Base-by-base conservation (phyloP, 768 basidiomycete species). In the Inosperma sp. region DNA sequence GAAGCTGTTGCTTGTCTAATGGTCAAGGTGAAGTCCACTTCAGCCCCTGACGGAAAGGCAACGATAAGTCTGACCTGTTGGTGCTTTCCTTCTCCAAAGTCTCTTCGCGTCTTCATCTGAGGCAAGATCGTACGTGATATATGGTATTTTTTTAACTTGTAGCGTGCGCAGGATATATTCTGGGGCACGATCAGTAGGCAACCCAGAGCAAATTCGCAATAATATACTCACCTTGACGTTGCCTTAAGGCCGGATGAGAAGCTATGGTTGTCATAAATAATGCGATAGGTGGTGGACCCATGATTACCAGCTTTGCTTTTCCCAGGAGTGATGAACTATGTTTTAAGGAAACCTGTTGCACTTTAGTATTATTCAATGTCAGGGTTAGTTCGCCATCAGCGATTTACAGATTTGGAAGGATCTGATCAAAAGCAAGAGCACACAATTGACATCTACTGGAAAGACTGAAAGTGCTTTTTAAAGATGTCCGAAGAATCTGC, bases 181-280 rank as follows among this genome's bases (percentile, higher is more conserved):
- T 91, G 65, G n/a, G n/a, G n/a, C n/a, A n/a, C n/a, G n/a, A n/a
- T n/a, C n/a, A n/a, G n/a, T n/a, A n/a, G n/a, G n/a, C n/a, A n/a
- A n/a, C n/a, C n/a, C n/a, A n/a, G n/a, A n/a, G n/a, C n/a, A n/a
- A n/a, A n/a, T n/a, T n/a, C n/a, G n/a, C n/a, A n/a, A n/a, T n/a
- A n/a, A n/a, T n/a, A n/a, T n/a, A n/a, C n/a, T n/a, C 37, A 83
- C 89, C 88, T 80, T 93, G 90, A 21, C 87, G 82, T 58, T 86
- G 81, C 56, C 90, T 74, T 53, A 93, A 74, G 44, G 79, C 77
- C 1, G 86, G 81, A 62, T 90, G 85, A 41, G 87, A 88, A 2
- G 84, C 86, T 56, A 93, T 92, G 13, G 91, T 93, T n/a, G 91
- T 93, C 48, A 92, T 76, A 65, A 89, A 92, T 33, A 88, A 62